A percentile compares a stretch with the other conserved stretches of the same genome.
These are phyloP conservation scores for Ceraceosorus bombacis DNA, from an alignment of 1,284 basidiomycete genomes.

Conservation along the genomic window DNA sequence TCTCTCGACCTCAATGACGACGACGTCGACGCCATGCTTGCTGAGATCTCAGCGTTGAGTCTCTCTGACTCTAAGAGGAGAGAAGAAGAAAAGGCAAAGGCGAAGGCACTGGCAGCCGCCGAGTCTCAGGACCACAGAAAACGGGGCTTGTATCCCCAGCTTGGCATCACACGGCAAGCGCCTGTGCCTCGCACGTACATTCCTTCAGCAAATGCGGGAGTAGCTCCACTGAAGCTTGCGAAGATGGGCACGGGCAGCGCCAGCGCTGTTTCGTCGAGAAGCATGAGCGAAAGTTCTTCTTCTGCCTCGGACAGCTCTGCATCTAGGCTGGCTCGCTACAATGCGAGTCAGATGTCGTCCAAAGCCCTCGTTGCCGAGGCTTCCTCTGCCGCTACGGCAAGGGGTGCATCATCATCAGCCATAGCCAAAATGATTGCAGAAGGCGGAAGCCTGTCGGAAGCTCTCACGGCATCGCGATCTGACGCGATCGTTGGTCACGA, in stretches of 20 bases:
- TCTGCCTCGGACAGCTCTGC: conserved; percentile 11
- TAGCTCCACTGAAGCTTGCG: conserved; percentile 36
- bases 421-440: conserved; percentile 26
- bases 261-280: conserved; percentile 9
- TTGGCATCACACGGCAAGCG: conserved; percentile 7
- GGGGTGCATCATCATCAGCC: conserved; percentile 13
- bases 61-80: neutral
- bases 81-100: conserved; percentile 9
- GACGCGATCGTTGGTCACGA: conserved; percentile 27
- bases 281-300: conserved; percentile 2
- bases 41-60: conserved; percentile 29
- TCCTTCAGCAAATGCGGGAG: conserved; percentile 26
- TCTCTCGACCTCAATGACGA: conserved; percentile 22
- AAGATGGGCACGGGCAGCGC: conserved; percentile 23
- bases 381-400: conserved; percentile 22
- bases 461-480: conserved; percentile 23
- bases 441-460: conserved; percentile 26
- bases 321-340: conserved; percentile 12
- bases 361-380: conserved; percentile 35
- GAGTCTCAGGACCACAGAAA: conserved; percentile 3
- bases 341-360: conserved; percentile 21
- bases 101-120: neutral
- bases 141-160: conserved; percentile 5
- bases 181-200: conserved; percentile 18
- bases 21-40: conserved; percentile 25